Evolutionary conservation across 1,284 basidiomycete species (phyloP).

Genomic region (Anthracocystis walkeri): DNA sequence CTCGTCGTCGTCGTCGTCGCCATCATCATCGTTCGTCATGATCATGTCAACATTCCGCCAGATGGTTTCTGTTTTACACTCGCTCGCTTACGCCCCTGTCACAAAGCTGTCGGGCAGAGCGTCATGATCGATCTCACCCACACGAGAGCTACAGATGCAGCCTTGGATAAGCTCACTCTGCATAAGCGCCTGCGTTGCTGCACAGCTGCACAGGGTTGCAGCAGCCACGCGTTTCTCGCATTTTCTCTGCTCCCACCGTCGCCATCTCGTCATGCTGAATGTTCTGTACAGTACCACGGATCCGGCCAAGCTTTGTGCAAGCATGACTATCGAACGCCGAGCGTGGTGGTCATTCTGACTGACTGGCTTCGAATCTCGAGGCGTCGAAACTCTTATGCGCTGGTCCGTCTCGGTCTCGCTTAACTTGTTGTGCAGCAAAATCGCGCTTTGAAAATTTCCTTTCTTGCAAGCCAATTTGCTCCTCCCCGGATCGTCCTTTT

Average conservation of each 20-base stretch:
- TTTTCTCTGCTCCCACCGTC: not conserved
- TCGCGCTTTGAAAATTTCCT: not conserved
- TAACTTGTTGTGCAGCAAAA: conserved; percentile 1
- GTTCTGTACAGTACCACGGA: too few relatives aligned
- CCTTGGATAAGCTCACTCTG: not conserved
- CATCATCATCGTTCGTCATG: conserved; percentile 13
- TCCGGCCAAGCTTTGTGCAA: too few relatives aligned
- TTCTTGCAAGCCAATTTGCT: too few relatives aligned
- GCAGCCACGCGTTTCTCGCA: not conserved
- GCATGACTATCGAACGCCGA: too few relatives aligned
- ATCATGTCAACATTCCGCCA: conserved; percentile 16
- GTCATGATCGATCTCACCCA: not conserved
- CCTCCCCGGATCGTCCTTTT: not conserved
- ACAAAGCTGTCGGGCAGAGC: not conserved
- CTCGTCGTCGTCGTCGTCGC: not conserved
- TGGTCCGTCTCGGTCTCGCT: conserved; percentile 3
- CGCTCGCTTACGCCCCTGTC: not conserved
- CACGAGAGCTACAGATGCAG: not conserved
- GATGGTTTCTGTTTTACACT: not conserved
- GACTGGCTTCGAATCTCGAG: not conserved
- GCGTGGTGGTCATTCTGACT: not conserved
- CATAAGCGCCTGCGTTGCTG: not conserved
- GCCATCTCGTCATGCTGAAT: too few relatives aligned
- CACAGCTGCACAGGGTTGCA: not conserved
- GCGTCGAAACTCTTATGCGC: not conserved